Percentiles rank a stretch among this genome's conserved stretches.
These are phyloP conservation scores for Yamadazyma insecticola DNA, from an alignment of 805 yeast genomes.

Conservation along the genomic window DNA sequence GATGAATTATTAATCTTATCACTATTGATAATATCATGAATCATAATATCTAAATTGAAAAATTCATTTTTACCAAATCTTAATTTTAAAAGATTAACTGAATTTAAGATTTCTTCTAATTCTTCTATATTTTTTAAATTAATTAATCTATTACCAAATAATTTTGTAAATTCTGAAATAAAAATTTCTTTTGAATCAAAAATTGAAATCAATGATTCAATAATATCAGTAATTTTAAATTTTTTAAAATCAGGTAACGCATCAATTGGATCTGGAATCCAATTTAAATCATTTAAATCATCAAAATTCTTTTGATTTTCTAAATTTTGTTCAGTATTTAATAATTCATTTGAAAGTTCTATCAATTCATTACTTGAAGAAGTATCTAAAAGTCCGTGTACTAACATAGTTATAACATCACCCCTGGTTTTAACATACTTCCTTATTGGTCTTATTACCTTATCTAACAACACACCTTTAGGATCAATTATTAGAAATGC, in stretches of 20 bases:
- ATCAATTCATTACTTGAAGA: conserved; percentile 37
- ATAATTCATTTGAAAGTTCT: conserved; percentile 54
- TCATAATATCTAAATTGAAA: conserved; percentile 77
- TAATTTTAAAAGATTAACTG: conserved; percentile 51
- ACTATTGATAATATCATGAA: conserved; percentile 63
- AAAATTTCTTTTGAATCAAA: conserved; percentile 67
- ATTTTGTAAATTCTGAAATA: conserved; percentile 56
- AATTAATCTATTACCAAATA: conserved; percentile 57
- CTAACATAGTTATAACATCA: conserved; percentile 68
- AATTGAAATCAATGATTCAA: conserved; percentile 66
- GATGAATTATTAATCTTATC: conserved; percentile 1
- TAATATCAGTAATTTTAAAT: conserved; percentile 57
- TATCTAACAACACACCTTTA: conserved; percentile 75
- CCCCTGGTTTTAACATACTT: conserved; percentile 64
- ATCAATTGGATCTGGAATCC: conserved; percentile 88
- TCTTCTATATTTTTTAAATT: conserved; percentile 35
- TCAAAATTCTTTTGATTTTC: conserved; percentile 20
- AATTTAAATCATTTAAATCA: conserved; percentile 46
- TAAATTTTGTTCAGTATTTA: conserved; percentile 13
- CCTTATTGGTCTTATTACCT: conserved; percentile 72
- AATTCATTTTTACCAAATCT: conserved; percentile 67
- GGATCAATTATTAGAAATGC: conserved; percentile 80
- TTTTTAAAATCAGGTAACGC: conserved; percentile 81
- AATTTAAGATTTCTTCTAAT: conserved; percentile 20
- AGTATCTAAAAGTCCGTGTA: conserved; percentile 60